Evolutionary conservation across 2,329 filamentous ascomycete genomes (phyloP).

Genomic region (Alternaria sp.): DNA sequence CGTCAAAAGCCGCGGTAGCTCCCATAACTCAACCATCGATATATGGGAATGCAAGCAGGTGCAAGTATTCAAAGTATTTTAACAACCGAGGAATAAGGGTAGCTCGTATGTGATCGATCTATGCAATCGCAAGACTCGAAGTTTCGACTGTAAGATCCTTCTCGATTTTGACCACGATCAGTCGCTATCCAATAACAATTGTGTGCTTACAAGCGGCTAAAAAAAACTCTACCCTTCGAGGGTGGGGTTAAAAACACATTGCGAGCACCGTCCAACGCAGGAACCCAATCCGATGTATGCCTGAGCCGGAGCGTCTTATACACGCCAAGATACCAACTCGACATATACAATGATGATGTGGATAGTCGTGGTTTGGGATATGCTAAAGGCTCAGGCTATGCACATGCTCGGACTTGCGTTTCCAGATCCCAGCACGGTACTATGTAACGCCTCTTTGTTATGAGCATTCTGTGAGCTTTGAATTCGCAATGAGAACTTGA

Average conservation of each 20-base stretch:
- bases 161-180: background rate
- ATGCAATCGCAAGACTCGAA: background rate
- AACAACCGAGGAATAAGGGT: background rate
- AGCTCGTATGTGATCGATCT: background rate
- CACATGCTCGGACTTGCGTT: background rate
- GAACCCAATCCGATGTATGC: background rate
- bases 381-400: background rate
- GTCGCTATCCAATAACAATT: background rate
- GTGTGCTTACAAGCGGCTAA: background rate
- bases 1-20: background rate
- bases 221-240: background rate
- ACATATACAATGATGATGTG: background rate
- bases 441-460: background rate
- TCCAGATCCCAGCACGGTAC: background rate
- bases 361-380: background rate
- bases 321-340: background rate
- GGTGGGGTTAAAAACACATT: background rate
- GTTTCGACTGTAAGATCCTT: background rate
- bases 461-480: background rate
- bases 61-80: background rate
- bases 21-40: background rate
- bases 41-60: background rate
- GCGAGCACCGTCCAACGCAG: background rate
- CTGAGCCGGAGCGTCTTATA: background rate
- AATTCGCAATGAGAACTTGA: background rate